Conservation (phyloP, 2,329 filamentous ascomycete genomes). For the Scytalidium sp. region DNA sequence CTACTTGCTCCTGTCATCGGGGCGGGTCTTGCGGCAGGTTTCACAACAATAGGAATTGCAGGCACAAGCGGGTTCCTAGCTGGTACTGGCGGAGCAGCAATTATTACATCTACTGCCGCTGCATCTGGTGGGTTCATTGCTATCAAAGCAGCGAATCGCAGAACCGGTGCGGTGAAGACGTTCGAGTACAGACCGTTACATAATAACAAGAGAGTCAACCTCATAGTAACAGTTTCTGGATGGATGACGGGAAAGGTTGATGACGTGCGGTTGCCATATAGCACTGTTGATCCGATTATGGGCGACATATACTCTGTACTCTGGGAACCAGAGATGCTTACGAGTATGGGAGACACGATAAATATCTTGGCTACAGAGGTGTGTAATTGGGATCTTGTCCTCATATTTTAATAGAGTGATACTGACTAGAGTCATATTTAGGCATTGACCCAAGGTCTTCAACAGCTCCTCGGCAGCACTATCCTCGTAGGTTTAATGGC, state of each 20-base stretch:
- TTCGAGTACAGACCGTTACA: conserved; percentile 96
- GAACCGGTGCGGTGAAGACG: conserved; percentile 89
- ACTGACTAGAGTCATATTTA: conserved; percentile 36
- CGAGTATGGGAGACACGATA: conserved; percentile 96
- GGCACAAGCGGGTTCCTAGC: conserved; percentile 88
- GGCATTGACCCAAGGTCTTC: conserved; percentile 93
- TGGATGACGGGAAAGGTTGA: conserved; percentile 99
- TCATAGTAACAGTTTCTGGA: conserved; percentile 91
- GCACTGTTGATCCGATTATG: conserved; percentile 96
- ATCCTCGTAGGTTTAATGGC: conserved; percentile 89
- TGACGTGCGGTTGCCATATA: conserved; percentile 92
- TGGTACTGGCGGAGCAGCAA: conserved; percentile 85
- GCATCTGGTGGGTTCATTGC: conserved; percentile 86
- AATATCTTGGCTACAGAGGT: conserved; percentile 98
- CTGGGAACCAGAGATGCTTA: conserved; percentile 98
- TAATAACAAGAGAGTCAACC: conserved; percentile 96
- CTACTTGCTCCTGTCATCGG: conserved; percentile 91
- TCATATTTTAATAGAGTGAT: neutral
- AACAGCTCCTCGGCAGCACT: conserved; percentile 90
- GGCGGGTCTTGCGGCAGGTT: conserved; percentile 87
- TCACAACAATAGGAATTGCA: conserved; percentile 89
- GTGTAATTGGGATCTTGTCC: conserved; percentile 26
- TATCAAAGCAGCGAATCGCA: conserved; percentile 76
- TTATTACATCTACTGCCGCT: conserved; percentile 88
- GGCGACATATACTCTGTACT: conserved; percentile 95